Base-by-base conservation (phyloP, 148 eudicot genomes). In the Rhododendron ovatum region DNA sequence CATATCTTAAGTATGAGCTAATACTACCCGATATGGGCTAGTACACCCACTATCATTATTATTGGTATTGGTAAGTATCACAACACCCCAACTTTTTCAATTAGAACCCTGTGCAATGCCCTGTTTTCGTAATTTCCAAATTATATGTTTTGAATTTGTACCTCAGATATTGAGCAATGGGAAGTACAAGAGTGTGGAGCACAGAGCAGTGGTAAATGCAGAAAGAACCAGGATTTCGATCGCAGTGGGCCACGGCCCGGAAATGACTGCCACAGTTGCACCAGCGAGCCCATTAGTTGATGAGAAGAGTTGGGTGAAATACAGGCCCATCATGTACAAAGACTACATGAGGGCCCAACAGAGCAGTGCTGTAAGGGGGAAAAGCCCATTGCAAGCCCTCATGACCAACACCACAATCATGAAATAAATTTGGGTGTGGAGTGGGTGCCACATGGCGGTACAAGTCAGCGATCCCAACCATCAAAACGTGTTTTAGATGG, bases 171-270 rank as follows among this genome's bases (percentile, higher is more conserved):
- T 87, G 47, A 87, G 89, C 86, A 87, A 87, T 53, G 89, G 89
- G 61, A 87, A 47, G 73, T 87, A 87, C 74, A 87, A 84, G 80
- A 87, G 89, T 30, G 81, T 84, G 73, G 89, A 87, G 78, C 89
- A 87, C 84, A 45, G 89, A 63, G 86, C 86, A 63, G 71, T 80
- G 39, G 86, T 87, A 22, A 79, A 87, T 50, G 83, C 17, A 45
- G 37, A 50, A 35, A 59, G 33, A 73, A 84, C 86, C 3, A 83
- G 89, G 67, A 87, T 87, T 14, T 87, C 86, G 3, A n/a, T 87
- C 6, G 86, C 86, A 24, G 86, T 84, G 33, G 86, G 89, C 28
- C 80, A 78, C 84, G 86, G 86, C 17, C 89, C 86, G n/a, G 69
- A 67, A 9, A 47, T 84, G 57, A 15, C 71, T 6, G 81, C 61